Evolutionary conservation across 768 basidiomycete species (phyloP), one percentile per base, ranked within the genome.

Genomic region (Russula vinacea): DNA sequence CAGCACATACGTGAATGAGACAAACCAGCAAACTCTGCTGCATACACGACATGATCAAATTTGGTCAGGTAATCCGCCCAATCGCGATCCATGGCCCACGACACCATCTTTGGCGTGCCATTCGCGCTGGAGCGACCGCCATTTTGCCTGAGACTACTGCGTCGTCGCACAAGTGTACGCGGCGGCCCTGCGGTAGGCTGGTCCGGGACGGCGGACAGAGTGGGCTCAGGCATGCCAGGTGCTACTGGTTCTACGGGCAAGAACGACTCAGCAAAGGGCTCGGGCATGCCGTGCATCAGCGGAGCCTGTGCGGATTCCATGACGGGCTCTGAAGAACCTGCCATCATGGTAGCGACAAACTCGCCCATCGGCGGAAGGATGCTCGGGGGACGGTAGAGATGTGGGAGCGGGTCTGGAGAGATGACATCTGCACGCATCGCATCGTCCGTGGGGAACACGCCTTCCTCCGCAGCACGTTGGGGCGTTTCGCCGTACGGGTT

Each of bases 31-130:
- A 74, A 72, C 49, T 81, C 79, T 2, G 78, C 75, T 60, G 78
- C 75, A 59, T 76, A 76, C 24, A 78, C 70, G 13, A 75, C 74
- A 61, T 76, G 71, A 19, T 78, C 73, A 62, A 79, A 79, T 65
- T 82, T 82, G 40, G 79, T 77, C 62, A 87, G 77, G 67, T 85
- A 84, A 9, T 79, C 79, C 32, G 80, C 77, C 76, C 84, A 79
- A 58, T 86, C 86, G 14, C 78, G 80, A 63, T 85, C 81, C 74
- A 88, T 88, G 29, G 88, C 88, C 88, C 88, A 90, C 42, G 87
- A 87, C 9, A 90, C 88, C 6, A 83, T 81, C 75, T 90, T 90
- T 19, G 79, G 74, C 33, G 83, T 76, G 64, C 86, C 83, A 70
- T 79, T 76, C 56, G 76, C 77, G 63, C 75, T 78, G 68, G 80